A percentile compares a stretch with the other conserved stretches of the same genome.
These are phyloP conservation scores for Penicillium rolfsii DNA, from an alignment of 2,329 filamentous ascomycete species.

Conservation along the genomic window DNA sequence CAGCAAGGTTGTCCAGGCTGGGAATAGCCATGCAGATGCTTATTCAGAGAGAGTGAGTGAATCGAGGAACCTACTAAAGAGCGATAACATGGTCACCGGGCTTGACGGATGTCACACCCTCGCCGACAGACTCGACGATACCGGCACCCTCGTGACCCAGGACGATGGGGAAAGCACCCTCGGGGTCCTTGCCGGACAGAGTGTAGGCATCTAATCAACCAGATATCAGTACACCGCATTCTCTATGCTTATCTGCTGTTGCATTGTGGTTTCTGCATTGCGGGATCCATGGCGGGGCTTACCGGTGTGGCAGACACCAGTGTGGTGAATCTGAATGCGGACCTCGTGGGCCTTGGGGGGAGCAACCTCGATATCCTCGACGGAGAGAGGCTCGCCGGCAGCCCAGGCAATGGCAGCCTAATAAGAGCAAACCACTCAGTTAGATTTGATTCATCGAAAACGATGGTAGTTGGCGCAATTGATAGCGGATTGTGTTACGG, in stretches of 20 bases:
- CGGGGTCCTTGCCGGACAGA: constrained; percentile 92
- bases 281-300: constrained; percentile 33
- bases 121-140: constrained; percentile 89
- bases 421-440: constrained; percentile 22
- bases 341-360: constrained; percentile 92
- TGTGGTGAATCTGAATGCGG: constrained; percentile 95
- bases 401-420: constrained; percentile 96
- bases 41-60: not conserved
- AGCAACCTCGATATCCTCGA: constrained; percentile 91
- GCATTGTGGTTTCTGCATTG: constrained; percentile 2
- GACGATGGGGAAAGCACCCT: constrained; percentile 88
- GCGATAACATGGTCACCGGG: constrained; percentile 87
- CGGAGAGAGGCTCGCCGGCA: constrained; percentile 81
- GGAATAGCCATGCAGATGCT: not conserved
- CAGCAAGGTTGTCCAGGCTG: not conserved
- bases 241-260: not conserved
- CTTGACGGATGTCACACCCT: constrained; percentile 94
- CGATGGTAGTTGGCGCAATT: not conserved
- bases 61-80: constrained; percentile 67
- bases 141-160: constrained; percentile 90
- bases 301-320: constrained; percentile 98
- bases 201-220: constrained; percentile 77
- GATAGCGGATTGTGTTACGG: not conserved
- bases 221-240: not conserved
- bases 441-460: not conserved